Evolutionary conservation across 2,329 filamentous ascomycete genomes (phyloP).

Genomic region (Scytalidium lignicola): DNA sequence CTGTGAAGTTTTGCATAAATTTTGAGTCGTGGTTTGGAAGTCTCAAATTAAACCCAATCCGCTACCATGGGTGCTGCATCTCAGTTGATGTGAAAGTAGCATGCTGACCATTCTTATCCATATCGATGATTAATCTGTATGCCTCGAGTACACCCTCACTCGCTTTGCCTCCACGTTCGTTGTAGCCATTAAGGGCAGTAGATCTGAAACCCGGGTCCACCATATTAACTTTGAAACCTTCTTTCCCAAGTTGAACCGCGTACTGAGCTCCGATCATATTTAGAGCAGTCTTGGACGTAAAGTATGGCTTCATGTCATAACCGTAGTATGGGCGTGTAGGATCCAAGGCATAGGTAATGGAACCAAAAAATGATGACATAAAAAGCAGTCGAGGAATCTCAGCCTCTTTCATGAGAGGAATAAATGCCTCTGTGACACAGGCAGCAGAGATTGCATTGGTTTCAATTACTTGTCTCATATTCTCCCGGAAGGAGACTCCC

Average conservation of each 20-base stretch:
- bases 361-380: slow-evolving; percentile 14
- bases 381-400: slow-evolving; percentile 13
- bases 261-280: slow-evolving; percentile 17
- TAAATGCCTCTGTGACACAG: slow-evolving; percentile 12
- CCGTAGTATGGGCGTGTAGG: slow-evolving; percentile 1
- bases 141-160: no score
- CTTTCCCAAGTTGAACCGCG: slow-evolving; percentile 3
- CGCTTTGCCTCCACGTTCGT: no score
- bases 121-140: no score
- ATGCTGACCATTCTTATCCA: no score
- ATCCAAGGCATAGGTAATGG: slow-evolving; percentile 10
- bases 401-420: slow-evolving; percentile 11
- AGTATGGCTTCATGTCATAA: slow-evolving; percentile 7
- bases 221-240: no score
- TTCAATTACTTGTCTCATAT: slow-evolving; percentile 1
- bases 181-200: no score
- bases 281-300: slow-evolving; percentile 13
- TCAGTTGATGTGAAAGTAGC: no score
- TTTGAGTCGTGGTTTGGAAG: no score
- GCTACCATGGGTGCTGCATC: no score
- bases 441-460: slow-evolving; percentile 13
- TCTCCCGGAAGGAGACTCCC: background rate
- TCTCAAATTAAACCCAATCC: no score
- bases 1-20: no score
- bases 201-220: no score